A percentile compares a stretch with the other conserved stretches of the same genome.
phyloP scores from a whole-genome alignment of 768 basidiomycete species.

The Boletus barrowsii region DNA sequence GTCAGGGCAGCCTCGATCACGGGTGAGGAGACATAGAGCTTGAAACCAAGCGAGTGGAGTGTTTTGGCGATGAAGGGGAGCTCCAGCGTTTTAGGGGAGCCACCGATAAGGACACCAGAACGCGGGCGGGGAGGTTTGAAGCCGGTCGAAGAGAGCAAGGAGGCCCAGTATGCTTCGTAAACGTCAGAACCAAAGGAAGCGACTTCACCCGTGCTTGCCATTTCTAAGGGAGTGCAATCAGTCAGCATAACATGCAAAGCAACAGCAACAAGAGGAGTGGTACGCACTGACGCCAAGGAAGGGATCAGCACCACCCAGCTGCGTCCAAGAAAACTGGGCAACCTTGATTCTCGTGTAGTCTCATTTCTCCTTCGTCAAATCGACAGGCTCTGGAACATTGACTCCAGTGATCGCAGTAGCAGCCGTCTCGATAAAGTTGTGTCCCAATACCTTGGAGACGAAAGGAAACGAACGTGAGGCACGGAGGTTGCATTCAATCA shows the following conservation, averaged over 20 bases:
- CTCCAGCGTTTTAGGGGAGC: slow-evolving; percentile 84
- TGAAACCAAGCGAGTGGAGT: slow-evolving; percentile 87
- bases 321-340: slow-evolving; percentile 98
- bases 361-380: slow-evolving; percentile 84
- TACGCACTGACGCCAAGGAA: slow-evolving; percentile 92
- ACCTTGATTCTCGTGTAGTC: slow-evolving; percentile 97
- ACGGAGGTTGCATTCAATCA: slow-evolving; percentile 98
- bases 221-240: slow-evolving; percentile 50
- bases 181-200: slow-evolving; percentile 93
- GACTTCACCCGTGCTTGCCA: slow-evolving; percentile 98
- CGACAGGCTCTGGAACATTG: slow-evolving; percentile 86
- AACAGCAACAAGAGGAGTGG: background rate
- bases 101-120: slow-evolving; percentile 90
- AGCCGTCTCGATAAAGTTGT: slow-evolving; percentile 95
- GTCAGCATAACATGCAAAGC: background rate
- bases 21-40: slow-evolving; percentile 84
- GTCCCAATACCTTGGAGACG: slow-evolving; percentile 95
- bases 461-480: slow-evolving; percentile 99
- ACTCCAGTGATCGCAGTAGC: slow-evolving; percentile 82
- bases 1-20: slow-evolving; percentile 81
- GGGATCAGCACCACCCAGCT: slow-evolving; percentile 92
- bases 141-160: slow-evolving; percentile 91
- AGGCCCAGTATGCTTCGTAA: slow-evolving; percentile 94
- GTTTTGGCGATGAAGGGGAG: slow-evolving; percentile 79
- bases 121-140: slow-evolving; percentile 86